These are phyloP conservation scores for Colletotrichum cereale DNA, from an alignment of 2,329 filamentous ascomycete genomes.

Conservation along the genomic window DNA sequence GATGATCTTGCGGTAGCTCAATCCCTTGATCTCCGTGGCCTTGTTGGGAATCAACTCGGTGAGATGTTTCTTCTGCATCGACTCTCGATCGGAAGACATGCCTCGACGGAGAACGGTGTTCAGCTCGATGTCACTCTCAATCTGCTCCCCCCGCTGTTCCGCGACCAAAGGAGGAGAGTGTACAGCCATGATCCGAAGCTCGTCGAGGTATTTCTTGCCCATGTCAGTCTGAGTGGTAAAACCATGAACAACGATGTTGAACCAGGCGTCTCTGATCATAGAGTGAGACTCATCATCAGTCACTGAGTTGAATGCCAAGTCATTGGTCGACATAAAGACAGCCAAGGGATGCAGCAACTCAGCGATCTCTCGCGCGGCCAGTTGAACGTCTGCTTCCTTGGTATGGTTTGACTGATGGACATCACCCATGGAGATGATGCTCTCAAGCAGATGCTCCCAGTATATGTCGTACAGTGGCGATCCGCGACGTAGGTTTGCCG, in stretches of 20 bases:
- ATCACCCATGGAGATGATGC: slow-evolving; percentile 91
- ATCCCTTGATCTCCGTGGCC: slow-evolving; percentile 80
- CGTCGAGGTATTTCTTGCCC: slow-evolving; percentile 78
- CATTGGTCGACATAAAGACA: slow-evolving; percentile 79
- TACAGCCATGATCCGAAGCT: slow-evolving; percentile 86
- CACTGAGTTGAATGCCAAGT: slow-evolving; percentile 62
- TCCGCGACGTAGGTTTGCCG: slow-evolving; percentile 73
- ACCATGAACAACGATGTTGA: slow-evolving; percentile 95
- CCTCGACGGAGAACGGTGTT: slow-evolving; percentile 93
- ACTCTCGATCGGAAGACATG: slow-evolving; percentile 81
- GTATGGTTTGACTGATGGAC: slow-evolving; percentile 79
- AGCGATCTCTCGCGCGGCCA: slow-evolving; percentile 88
- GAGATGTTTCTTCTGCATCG: slow-evolving; percentile 84
- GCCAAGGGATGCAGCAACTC: slow-evolving; percentile 91
- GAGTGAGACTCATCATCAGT: slow-evolving; percentile 77
- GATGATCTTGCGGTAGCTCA: slow-evolving; percentile 91
- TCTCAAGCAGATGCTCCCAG: slow-evolving; percentile 84
- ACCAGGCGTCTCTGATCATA: slow-evolving; percentile 93
- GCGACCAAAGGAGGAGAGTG: slow-evolving; percentile 90
- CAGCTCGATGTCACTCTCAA: slow-evolving; percentile 96
- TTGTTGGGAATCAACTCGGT: slow-evolving; percentile 80
- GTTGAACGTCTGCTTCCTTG: slow-evolving; percentile 81
- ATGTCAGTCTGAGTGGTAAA: slow-evolving; percentile 82
- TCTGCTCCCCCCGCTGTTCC: slow-evolving; percentile 87
- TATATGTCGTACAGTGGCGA: slow-evolving; percentile 87